phyloP scores from a whole-genome alignment of 306 rosid species.

The Cucurbita moschata region DNA sequence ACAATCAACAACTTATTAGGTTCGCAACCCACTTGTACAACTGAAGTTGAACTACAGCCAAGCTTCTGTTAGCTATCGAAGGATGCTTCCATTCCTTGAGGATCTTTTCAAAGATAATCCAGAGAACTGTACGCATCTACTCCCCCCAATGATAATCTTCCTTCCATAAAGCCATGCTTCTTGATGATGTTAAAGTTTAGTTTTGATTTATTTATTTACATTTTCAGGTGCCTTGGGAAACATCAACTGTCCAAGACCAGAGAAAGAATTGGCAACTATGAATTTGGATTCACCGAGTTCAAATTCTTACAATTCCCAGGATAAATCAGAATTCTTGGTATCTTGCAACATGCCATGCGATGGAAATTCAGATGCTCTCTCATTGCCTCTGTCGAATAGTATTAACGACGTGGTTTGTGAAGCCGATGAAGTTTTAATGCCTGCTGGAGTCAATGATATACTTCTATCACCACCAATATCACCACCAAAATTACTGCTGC shows the following conservation, averaged over 20 bases:
- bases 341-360: background rate
- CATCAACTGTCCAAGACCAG: conserved; percentile 9
- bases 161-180: background rate
- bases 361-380: background rate
- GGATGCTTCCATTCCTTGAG: conserved; percentile 53
- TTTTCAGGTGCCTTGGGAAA: conserved; percentile 24
- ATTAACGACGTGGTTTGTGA: background rate
- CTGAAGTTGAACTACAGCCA: conserved; percentile 28
- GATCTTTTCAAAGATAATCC: conserved; percentile 19
- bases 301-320: background rate
- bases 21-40: conserved; percentile 29
- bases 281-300: conserved; percentile 11
- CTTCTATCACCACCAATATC: conserved; percentile 6
- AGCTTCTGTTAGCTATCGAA: conserved; percentile 42
- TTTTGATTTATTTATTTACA: background rate
- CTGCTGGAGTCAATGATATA: conserved; percentile 5
- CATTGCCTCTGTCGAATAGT: background rate
- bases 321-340: conserved; percentile 14
- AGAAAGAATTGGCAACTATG: conserved; percentile 18
- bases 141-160: background rate
- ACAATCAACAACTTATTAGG: conserved; percentile 16
- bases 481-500: conserved; percentile 10
- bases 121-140: conserved; percentile 14
- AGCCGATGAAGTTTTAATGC: conserved; percentile 12
- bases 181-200: background rate